Evolutionary conservation across 2,329 filamentous ascomycete species (phyloP), one percentile per base, ranked within the genome.

Genomic region (Beauveria rudraprayagi): DNA sequence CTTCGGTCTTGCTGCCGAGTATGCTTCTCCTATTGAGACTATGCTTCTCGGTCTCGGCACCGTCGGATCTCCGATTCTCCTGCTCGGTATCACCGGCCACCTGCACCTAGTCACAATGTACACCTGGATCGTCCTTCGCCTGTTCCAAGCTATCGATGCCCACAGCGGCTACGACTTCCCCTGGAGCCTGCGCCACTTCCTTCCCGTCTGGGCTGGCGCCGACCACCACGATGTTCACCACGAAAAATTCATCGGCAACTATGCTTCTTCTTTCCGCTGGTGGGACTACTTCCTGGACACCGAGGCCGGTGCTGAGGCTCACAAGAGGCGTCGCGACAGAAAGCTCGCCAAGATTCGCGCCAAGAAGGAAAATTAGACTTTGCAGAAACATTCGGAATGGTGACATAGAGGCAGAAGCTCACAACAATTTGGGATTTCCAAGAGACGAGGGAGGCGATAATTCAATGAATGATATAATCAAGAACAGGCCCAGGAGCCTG

Each of bases 131-230:
- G 80, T 91, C 59, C 81, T 92, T 67, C 92, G 94, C 68, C 82
- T 99, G 22, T 95, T 96, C 84, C 94, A 99, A 80, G 94, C 94
- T 70, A 95, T 99, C 73, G 94, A 99, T 74, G 90, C 94, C 34
- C 94, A 99, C 81, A 94, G 89, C 70, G 94, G 94, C 65, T 99
- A 97, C 76, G 94, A 99, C 73, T 97, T 99, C 78, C 94, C 94
- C 64, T 99, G 92, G 92, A 93, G 89, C 71, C 78, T 99, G 77
- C 91, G 92, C 76, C 91, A 97, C 76, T 90, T 97, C 81, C 79
- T 99, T 56, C 94, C 94, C 41, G 92, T 99, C 84, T 99, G 94
- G 94, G 93, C 93, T 60, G 94, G 94, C 64, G 94, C 94, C 60
- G 87, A 96, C 69, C 93, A 97, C 78, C 94, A 99, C 79, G 94